These are phyloP conservation scores for Chalciporus piperatus DNA, from an alignment of 768 basidiomycete genomes.

Conservation along the genomic window DNA sequence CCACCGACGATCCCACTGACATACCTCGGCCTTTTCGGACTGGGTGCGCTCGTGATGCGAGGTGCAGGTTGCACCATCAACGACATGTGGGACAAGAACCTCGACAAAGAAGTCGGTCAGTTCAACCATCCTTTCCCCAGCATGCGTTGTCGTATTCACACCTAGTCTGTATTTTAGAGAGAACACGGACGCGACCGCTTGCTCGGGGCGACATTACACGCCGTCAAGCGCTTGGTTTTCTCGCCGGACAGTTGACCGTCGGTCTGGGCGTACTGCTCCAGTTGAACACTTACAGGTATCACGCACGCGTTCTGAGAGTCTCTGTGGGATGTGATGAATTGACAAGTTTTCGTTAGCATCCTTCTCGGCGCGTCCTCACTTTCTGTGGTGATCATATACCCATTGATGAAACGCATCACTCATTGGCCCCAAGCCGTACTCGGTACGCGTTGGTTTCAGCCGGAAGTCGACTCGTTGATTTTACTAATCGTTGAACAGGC, in stretches of 20 bases:
- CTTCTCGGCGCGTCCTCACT: constrained; percentile 89
- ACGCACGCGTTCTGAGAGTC: too few relatives aligned
- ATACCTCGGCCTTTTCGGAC: constrained; percentile 80
- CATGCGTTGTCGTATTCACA: not conserved
- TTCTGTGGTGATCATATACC: constrained; percentile 84
- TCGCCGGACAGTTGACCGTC: constrained; percentile 75
- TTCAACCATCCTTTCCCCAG: not conserved
- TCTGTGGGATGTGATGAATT: too few relatives aligned
- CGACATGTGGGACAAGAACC: constrained; percentile 95
- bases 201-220: constrained; percentile 78
- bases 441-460: constrained; percentile 45
- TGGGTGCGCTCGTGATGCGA: constrained; percentile 93
- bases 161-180: constrained; percentile 44
- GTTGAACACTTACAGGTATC: constrained; percentile 90
- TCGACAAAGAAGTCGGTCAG: constrained; percentile 89
- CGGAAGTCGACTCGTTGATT: constrained; percentile 1
- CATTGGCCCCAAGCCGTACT: constrained; percentile 97
- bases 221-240: constrained; percentile 74
- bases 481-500: constrained; percentile 42
- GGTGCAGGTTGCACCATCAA: constrained; percentile 99
- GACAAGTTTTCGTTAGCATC: constrained; percentile 53
- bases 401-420: constrained; percentile 95
- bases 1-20: constrained; percentile 68
- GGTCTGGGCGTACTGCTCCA: constrained; percentile 87
- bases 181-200: constrained; percentile 86